Percentiles rank a stretch among this genome's conserved stretches.
Evolutionary conservation across 176 grass and related monocot species (phyloP).

Genomic region (Avena eriantha): DNA sequence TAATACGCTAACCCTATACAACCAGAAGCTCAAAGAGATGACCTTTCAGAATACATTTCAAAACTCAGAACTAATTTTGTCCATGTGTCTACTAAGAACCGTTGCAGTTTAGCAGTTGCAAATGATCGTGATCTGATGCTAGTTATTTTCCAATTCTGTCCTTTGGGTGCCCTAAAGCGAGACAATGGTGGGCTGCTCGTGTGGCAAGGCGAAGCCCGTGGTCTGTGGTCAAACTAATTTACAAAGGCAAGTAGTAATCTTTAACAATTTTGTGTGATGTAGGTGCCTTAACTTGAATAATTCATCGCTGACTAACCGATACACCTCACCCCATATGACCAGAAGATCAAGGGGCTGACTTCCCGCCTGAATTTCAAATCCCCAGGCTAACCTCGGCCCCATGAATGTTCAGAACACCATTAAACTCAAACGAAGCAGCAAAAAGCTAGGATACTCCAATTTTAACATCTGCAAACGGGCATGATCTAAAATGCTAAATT

Average conservation of each 20-base stretch:
- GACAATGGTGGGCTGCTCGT: neutral
- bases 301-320: neutral
- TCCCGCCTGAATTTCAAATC: neutral
- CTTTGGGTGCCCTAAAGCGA: neutral
- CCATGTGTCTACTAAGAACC: neutral
- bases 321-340: neutral
- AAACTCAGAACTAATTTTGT: neutral
- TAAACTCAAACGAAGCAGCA: neutral
- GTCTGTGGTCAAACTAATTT: slow-evolving; percentile 47
- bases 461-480: neutral
- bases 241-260: slow-evolving; percentile 16
- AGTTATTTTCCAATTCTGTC: neutral
- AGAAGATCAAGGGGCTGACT: neutral
- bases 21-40: neutral
- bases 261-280: neutral
- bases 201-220: neutral
- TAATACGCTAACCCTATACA: neutral
- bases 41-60: neutral
- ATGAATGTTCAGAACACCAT: neutral
- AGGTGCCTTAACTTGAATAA: neutral
- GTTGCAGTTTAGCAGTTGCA: neutral
- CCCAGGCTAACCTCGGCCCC: neutral
- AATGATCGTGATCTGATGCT: neutral
- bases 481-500: neutral
- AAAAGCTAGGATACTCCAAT: neutral